phyloP scores from a whole-genome alignment of 306 rosid species.

The Castanospermum australe region DNA sequence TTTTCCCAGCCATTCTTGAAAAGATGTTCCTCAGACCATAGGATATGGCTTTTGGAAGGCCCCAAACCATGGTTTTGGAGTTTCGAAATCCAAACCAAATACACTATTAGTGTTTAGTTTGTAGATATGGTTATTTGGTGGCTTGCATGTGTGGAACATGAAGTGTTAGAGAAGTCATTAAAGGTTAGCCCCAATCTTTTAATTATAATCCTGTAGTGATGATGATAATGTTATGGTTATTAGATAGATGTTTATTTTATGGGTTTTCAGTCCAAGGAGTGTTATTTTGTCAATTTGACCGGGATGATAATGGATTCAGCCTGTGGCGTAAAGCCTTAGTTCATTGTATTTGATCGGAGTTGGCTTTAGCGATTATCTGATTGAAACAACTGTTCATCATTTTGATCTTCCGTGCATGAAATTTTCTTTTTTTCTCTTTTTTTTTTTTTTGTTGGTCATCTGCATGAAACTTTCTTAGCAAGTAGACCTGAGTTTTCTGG shows the following conservation, averaged over 20 bases:
- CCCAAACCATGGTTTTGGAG: too few species aligned
- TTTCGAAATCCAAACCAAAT: too few species aligned
- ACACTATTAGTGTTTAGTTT: background rate
- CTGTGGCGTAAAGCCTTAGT: background rate
- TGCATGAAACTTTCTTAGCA: background rate
- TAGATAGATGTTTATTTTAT: background rate
- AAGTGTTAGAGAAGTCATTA: background rate
- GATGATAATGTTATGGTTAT: background rate
- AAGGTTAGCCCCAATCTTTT: background rate
- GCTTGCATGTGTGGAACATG: background rate
- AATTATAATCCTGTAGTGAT: background rate
- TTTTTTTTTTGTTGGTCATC: too few species aligned
- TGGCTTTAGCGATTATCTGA: background rate
- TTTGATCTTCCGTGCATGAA: background rate
- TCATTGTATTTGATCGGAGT: background rate
- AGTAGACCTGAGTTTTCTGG: background rate
- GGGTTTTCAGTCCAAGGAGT: background rate
- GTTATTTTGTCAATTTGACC: background rate
- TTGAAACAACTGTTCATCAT: background rate
- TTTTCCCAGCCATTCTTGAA: background rate
- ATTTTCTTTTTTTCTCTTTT: too few species aligned
- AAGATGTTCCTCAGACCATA: background rate
- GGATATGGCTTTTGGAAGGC: background rate
- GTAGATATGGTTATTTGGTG: background rate
- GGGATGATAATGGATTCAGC: background rate